Conservation (phyloP, 345 rosid species). For the Gossypium longicalyx region DNA sequence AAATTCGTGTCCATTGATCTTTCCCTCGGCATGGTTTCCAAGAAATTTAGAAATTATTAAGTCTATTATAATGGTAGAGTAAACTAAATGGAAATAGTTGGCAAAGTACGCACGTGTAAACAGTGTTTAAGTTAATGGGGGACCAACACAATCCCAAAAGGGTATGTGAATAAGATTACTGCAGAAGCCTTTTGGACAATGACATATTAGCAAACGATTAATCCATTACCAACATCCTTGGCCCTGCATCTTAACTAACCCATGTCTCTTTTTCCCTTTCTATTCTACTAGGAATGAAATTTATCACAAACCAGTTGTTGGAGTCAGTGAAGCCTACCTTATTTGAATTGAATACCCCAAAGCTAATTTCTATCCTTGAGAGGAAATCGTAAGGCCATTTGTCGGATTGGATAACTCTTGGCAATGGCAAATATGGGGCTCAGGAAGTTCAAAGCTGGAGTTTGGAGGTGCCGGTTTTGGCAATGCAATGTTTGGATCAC, state of each 20-base stretch:
- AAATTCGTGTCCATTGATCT: not conserved
- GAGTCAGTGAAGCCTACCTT: too few relatives aligned
- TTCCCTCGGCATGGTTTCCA: not conserved
- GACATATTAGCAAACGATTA: too few relatives aligned
- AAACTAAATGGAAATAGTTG: not conserved
- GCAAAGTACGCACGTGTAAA: not conserved
- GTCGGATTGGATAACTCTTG: too few relatives aligned
- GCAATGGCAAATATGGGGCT: not conserved
- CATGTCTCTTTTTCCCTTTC: too few relatives aligned
- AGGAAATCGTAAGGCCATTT: too few relatives aligned
- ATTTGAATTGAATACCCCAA: too few relatives aligned
- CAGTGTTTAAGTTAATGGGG: not conserved
- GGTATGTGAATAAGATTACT: not conserved
- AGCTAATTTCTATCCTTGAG: too few relatives aligned
- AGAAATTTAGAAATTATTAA: not conserved
- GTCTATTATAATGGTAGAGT: too few relatives aligned
- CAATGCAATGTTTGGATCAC: not conserved
- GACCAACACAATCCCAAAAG: conserved; percentile 14
- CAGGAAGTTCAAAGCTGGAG: not conserved
- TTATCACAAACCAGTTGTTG: too few relatives aligned
- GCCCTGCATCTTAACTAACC: too few relatives aligned
- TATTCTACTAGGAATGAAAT: too few relatives aligned
- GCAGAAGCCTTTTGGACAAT: not conserved
- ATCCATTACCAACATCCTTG: too few relatives aligned
- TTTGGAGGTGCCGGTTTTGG: not conserved